phyloP scores from a whole-genome alignment of 2,329 filamentous ascomycete genomes.

The Aspergillus versicolor region DNA sequence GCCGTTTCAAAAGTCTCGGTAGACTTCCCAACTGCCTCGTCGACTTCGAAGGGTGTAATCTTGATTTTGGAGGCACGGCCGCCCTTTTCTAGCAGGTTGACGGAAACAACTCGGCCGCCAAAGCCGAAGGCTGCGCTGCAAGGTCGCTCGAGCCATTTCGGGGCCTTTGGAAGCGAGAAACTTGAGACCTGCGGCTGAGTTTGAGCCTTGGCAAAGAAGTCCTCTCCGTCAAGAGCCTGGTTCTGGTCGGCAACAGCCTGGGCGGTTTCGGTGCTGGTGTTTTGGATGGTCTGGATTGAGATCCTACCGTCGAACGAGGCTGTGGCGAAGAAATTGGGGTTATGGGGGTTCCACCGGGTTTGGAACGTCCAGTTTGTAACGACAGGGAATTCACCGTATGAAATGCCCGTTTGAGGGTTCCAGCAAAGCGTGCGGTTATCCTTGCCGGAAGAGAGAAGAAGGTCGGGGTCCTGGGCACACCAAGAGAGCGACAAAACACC shows the following conservation, averaged over 20 bases:
- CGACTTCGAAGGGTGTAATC: slow-evolving; percentile 85
- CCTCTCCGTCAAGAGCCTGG: slow-evolving; percentile 77
- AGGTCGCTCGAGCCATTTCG: slow-evolving; percentile 85
- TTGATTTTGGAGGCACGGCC: slow-evolving; percentile 73
- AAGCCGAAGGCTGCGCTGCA: slow-evolving; percentile 90
- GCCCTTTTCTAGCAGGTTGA: slow-evolving; percentile 58
- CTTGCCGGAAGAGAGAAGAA: slow-evolving; percentile 91
- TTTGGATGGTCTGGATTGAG: slow-evolving; percentile 87
- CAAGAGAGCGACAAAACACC: slow-evolving; percentile 92
- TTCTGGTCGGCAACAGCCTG: slow-evolving; percentile 64
- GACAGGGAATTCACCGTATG: slow-evolving; percentile 88
- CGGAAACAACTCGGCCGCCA: slow-evolving; percentile 87
- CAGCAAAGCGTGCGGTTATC: slow-evolving; percentile 94
- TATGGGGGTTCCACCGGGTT: slow-evolving; percentile 89
- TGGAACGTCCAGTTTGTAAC: slow-evolving; percentile 99
- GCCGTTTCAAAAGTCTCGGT: slow-evolving; percentile 86
- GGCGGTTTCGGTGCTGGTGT: slow-evolving; percentile 72
- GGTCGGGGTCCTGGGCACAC: slow-evolving; percentile 86
- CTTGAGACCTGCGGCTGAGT: slow-evolving; percentile 85
- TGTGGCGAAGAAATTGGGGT: slow-evolving; percentile 88
- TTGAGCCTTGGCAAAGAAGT: slow-evolving; percentile 94
- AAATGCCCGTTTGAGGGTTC: slow-evolving; percentile 89
- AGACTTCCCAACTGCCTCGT: slow-evolving; percentile 77
- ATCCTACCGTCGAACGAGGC: slow-evolving; percentile 98
- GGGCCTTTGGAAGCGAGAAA: slow-evolving; percentile 82